Evolutionary conservation across 768 basidiomycete species (phyloP), one percentile per base, ranked within the genome.

Genomic region (Leucosporidium creatinivorum): DNA sequence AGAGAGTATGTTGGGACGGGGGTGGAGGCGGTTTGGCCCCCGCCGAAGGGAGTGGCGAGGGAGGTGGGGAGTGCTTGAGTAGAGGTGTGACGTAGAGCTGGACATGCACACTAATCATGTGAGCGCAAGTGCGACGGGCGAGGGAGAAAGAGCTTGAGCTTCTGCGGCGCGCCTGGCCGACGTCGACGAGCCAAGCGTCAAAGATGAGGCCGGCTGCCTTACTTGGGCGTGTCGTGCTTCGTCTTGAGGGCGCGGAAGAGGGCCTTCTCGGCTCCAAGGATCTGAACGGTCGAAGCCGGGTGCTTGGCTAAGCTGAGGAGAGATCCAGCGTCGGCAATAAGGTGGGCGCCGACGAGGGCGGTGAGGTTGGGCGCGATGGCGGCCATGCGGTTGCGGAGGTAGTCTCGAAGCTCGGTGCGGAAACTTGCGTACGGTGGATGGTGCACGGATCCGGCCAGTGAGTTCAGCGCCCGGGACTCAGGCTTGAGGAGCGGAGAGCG

Each of bases 171-270:
- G 94, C 93, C 82, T 96, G 93, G 44, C 94, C 94, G 73, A 98
- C 89, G n/a, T n/a, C 63, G 98, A 83, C 1, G 93, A n/a, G n/a
- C n/a, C n/a, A 96, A 49, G 94, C 92, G 81, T 98, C 96, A 80
- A 97, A 99, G 74, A 99, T 98, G n/a, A 98, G 82, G 69, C 96
- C 96, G 76, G n/a, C n/a, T n/a, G n/a, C n/a, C n/a, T n/a, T 99
- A 98, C 81, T 99, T 99, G 50, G 81, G 81, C 5, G 81, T 81
- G 69, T 81, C 81, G 73, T 81, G 80, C 75, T 81, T 81, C 50
- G 81, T 81, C 77, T 81, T 81, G 64, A 81, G 75, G 13, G 81
- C 81, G 67, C 81, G 73, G 79, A 81, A 81, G 49, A 81, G 72
- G 1, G 81, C 81, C 78, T 81, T 81, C 72, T 81, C 81, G 26